Evolutionary conservation across 2,329 filamentous ascomycete genomes (phyloP).

Genomic region (Penicillium sp.): DNA sequence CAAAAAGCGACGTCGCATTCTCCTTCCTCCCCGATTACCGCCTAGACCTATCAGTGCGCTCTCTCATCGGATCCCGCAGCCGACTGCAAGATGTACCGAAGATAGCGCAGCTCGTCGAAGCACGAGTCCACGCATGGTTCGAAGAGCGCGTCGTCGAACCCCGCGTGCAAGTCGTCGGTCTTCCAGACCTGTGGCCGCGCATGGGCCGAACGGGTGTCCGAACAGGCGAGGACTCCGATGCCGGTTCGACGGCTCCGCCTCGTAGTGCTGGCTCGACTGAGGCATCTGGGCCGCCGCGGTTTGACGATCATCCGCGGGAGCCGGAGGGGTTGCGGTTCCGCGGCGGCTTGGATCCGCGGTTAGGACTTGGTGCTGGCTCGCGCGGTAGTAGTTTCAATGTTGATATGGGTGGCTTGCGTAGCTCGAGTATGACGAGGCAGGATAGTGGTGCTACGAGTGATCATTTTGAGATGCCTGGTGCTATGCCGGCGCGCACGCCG

Average conservation of each 20-base stretch:
- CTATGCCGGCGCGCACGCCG: constrained; percentile 28
- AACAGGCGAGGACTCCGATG: constrained; percentile 42
- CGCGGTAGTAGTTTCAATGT: constrained; percentile 36
- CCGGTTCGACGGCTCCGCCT: constrained; percentile 33
- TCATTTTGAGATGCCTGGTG: constrained; percentile 40
- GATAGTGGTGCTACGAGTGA: constrained; percentile 32
- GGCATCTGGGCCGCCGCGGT: constrained; percentile 23
- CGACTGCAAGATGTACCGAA: constrained; percentile 64
- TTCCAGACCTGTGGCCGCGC: constrained; percentile 60
- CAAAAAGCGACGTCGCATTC: constrained; percentile 83
- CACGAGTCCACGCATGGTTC: constrained; percentile 63
- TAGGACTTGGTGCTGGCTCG: constrained; percentile 32
- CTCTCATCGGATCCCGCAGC: constrained; percentile 60
- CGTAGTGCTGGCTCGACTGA: constrained; percentile 31
- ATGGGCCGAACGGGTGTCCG: constrained; percentile 49
- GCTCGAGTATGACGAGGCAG: constrained; percentile 33
- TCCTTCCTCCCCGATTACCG: constrained; percentile 70
- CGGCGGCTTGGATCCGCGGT: constrained; percentile 25
- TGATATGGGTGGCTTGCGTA: constrained; percentile 31
- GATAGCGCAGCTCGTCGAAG: constrained; percentile 62
- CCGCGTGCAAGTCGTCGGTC: constrained; percentile 61
- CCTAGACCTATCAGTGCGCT: constrained; percentile 62
- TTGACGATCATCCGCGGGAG: constrained; percentile 25
- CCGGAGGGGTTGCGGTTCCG: constrained; percentile 37
- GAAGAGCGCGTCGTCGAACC: constrained; percentile 64